phyloP scores from a whole-genome alignment of 108 stramenopile species.

The Epithemia pelagica region DNA sequence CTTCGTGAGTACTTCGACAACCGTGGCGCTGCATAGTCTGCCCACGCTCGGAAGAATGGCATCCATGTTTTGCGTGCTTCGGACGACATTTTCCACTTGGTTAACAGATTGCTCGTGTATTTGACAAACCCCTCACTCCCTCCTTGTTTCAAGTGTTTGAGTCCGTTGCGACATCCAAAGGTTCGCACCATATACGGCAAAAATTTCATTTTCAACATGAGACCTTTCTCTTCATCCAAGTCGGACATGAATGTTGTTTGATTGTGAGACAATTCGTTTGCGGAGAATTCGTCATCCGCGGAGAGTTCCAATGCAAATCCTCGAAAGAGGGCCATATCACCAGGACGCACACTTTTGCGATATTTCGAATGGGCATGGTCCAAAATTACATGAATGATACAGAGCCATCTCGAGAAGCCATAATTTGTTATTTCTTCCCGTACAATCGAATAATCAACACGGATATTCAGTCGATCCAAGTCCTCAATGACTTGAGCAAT shows the following conservation, averaged over 20 bases:
- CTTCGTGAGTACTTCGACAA: not conserved
- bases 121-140: slow-evolving; percentile 40
- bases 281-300: not conserved
- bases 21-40: slow-evolving; percentile 29
- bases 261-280: not conserved
- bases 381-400: slow-evolving; percentile 54
- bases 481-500: slow-evolving; percentile 54
- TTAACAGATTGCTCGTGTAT: slow-evolving; percentile 33
- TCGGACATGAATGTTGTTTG: not conserved
- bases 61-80: slow-evolving; percentile 44
- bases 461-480: slow-evolving; percentile 34
- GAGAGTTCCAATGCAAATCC: slow-evolving; percentile 65
- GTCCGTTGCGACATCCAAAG: slow-evolving; percentile 72
- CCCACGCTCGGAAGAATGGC: slow-evolving; percentile 63
- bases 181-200: slow-evolving; percentile 85
- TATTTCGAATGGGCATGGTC: slow-evolving; percentile 61
- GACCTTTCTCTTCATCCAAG: slow-evolving; percentile 1
- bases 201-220: slow-evolving; percentile 88
- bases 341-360: slow-evolving; percentile 13
- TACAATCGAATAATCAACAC: slow-evolving; percentile 41
- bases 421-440: slow-evolving; percentile 12
- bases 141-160: slow-evolving; percentile 29
- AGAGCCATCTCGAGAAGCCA: slow-evolving; percentile 30
- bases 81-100: slow-evolving; percentile 58
- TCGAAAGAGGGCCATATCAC: slow-evolving; percentile 66